Percentiles rank a stretch among this genome's conserved stretches.
phyloP scores from a whole-genome alignment of 805 yeast genomes.

The Zygoascus flipseniorum region DNA sequence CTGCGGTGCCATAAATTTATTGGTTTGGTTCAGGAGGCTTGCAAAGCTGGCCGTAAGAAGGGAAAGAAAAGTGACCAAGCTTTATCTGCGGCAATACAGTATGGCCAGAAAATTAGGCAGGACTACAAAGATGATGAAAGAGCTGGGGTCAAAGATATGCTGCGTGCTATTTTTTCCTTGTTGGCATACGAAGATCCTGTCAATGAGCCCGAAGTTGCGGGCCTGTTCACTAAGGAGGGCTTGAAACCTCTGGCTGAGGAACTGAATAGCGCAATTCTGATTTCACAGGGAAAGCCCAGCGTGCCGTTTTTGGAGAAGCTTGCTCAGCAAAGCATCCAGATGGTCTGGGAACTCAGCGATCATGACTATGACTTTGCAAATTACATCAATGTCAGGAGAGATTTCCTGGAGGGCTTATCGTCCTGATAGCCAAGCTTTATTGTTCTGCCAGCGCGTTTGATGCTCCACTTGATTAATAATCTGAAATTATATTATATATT shows the following conservation, averaged over 20 bases:
- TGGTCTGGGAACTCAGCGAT: constrained; percentile 29
- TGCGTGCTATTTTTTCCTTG: constrained; percentile 42
- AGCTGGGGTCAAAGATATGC: constrained; percentile 29
- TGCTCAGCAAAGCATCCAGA: constrained; percentile 33
- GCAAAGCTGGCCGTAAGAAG: neutral
- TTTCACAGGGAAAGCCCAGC: constrained; percentile 36
- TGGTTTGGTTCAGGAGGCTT: constrained; percentile 26
- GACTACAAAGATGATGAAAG: constrained; percentile 25
- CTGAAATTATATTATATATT: neutral
- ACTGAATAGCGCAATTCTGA: constrained; percentile 36
- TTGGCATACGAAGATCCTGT: constrained; percentile 46
- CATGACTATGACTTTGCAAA: constrained; percentile 28
- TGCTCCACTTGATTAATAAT: neutral
- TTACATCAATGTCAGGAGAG: constrained; percentile 39
- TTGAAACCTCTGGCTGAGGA: constrained; percentile 34
- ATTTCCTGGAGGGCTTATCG: constrained; percentile 28
- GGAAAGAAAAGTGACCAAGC: constrained; percentile 5
- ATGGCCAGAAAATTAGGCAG: constrained; percentile 33
- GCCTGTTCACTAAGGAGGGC: constrained; percentile 31
- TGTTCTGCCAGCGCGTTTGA: too few relatives aligned
- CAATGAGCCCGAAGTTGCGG: constrained; percentile 29
- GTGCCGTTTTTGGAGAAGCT: constrained; percentile 38
- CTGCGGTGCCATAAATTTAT: constrained; percentile 38
- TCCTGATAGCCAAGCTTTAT: neutral
- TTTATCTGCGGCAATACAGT: constrained; percentile 31